Evolutionary conservation across 2,329 filamentous ascomycete species (phyloP).

Genomic region (Sphaceloma murrayae): DNA sequence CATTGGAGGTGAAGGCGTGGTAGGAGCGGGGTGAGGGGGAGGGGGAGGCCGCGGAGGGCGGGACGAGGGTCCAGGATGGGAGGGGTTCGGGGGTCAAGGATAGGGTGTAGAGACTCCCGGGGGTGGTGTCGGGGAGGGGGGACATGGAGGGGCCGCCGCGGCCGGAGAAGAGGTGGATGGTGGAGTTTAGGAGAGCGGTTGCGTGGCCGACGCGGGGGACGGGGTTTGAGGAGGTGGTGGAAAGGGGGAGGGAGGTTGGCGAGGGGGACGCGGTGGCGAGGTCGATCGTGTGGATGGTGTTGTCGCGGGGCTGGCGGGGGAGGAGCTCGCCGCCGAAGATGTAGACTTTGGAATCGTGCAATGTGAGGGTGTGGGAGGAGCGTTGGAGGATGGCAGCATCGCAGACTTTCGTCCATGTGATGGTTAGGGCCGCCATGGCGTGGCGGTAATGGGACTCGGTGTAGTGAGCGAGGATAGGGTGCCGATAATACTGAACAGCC

Average conservation of each 20-base stretch:
- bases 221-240: constrained; percentile 46
- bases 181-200: constrained; percentile 55
- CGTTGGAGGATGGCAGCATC: constrained; percentile 45
- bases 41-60: constrained; percentile 43
- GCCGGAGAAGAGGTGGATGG: constrained; percentile 74
- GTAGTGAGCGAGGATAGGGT: no score
- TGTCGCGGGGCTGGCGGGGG: constrained; percentile 59
- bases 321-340: constrained; percentile 69
- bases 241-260: constrained; percentile 23
- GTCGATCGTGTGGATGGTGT: constrained; percentile 51
- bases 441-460: neutral
- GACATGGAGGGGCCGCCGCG: constrained; percentile 59
- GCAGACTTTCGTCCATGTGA: constrained; percentile 31
- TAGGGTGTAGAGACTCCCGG: constrained; percentile 19
- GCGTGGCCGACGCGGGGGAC: constrained; percentile 63
- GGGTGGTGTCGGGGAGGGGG: constrained; percentile 58
- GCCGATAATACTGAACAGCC: no score
- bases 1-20: constrained; percentile 57
- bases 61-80: constrained; percentile 52
- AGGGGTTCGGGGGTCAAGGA: neutral
- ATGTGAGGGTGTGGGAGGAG: constrained; percentile 63
- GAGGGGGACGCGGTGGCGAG: constrained; percentile 1
- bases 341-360: constrained; percentile 43
- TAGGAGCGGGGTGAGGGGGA: constrained; percentile 60
- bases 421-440: constrained; percentile 3